These are phyloP conservation scores for Picocystis salinarum DNA, from an alignment of 139 green algal genomes.

Conservation along the genomic window DNA sequence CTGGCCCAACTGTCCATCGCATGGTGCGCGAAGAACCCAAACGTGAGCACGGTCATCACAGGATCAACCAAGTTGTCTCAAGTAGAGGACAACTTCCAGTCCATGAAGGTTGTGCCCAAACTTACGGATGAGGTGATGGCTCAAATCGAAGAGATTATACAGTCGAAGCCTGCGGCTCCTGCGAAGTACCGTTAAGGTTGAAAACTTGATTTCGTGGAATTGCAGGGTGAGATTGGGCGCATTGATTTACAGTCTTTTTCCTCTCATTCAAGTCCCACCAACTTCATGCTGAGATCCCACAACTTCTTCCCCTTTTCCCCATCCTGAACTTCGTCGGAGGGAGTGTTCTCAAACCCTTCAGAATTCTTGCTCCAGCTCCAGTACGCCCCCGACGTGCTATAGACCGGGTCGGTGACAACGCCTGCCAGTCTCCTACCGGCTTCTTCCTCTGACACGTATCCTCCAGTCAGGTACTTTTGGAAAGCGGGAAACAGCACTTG, in stretches of 20 bases:
- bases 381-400: conserved; percentile 54
- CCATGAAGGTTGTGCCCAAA: conserved; percentile 40
- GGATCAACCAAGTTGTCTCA: conserved; percentile 40
- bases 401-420: conserved; percentile 44
- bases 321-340: conserved; percentile 38
- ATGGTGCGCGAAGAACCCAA: conserved; percentile 50
- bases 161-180: too few species aligned
- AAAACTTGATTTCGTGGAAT: too few species aligned
- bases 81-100: conserved; percentile 49
- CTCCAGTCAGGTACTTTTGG: conserved; percentile 92
- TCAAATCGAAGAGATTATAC: conserved; percentile 29
- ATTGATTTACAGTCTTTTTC: conserved; percentile 2
- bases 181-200: too few species aligned
- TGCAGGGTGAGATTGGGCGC: too few species aligned
- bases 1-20: conserved; percentile 55
- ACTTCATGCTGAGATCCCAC: conserved; percentile 49
- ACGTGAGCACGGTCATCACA: conserved; percentile 59
- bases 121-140: conserved; percentile 39
- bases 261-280: conserved; percentile 38
- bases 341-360: conserved; percentile 9
- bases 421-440: conserved; percentile 61
- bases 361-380: conserved; percentile 54
- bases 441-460: conserved; percentile 70
- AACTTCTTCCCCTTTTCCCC: conserved; percentile 50
- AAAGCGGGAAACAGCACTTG: conserved; percentile 72